These are phyloP conservation scores for Fagopyrum homotropicum DNA, from an alignment of 148 eudicot genomes.

Conservation along the genomic window DNA sequence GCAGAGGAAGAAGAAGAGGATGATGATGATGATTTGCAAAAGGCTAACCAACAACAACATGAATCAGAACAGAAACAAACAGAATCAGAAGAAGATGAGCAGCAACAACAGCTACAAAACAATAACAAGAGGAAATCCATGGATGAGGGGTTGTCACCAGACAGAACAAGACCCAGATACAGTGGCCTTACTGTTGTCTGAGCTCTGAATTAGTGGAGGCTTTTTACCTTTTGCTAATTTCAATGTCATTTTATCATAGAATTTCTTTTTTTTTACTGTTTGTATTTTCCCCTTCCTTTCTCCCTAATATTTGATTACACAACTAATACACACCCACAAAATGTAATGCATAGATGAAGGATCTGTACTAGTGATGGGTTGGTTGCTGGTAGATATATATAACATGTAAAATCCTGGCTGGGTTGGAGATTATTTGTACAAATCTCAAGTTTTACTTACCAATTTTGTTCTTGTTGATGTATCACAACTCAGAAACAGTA, in stretches of 20 bases:
- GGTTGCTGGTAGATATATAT: constrained; percentile 1
- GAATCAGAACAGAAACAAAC: constrained; percentile 10
- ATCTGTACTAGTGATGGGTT: background rate
- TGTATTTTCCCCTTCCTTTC: background rate
- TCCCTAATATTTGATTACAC: background rate
- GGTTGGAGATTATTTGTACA: constrained; percentile 7
- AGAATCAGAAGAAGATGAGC: constrained; percentile 9
- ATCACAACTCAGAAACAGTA: background rate
- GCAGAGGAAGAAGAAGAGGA: background rate
- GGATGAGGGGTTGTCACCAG: constrained; percentile 64
- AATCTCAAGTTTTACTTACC: background rate
- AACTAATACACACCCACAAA: constrained; percentile 6
- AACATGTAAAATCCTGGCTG: constrained; percentile 8
- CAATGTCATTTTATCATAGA: background rate
- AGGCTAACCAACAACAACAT: constrained; percentile 1
- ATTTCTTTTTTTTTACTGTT: constrained; percentile 1
- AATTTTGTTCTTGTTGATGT: constrained; percentile 1
- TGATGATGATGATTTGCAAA: constrained; percentile 7
- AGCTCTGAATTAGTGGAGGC: constrained; percentile 24
- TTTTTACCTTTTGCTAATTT: background rate
- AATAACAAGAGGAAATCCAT: constrained; percentile 60
- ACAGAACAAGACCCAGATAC: constrained; percentile 75
- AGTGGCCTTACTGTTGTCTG: constrained; percentile 54
- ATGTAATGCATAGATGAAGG: background rate
- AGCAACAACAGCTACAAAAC: constrained; percentile 24